These are phyloP conservation scores for Tylopilus sp. DNA, from an alignment of 768 basidiomycete genomes.

Conservation along the genomic window DNA sequence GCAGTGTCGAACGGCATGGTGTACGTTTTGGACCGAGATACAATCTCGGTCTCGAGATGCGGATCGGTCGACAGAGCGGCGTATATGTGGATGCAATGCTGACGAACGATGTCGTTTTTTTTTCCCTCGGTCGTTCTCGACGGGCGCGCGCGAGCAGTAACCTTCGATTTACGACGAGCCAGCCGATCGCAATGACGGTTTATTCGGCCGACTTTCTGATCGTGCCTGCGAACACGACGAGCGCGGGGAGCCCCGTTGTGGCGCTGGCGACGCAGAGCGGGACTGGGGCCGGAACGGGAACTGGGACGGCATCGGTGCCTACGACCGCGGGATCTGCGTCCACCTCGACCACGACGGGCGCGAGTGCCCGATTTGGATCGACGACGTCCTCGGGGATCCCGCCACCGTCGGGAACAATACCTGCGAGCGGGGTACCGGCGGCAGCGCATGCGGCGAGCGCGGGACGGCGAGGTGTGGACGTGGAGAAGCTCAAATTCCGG, in stretches of 20 bases:
- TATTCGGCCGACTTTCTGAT: slow-evolving; percentile 56
- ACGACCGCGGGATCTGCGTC: slow-evolving; percentile 5
- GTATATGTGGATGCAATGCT: neutral
- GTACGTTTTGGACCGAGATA: neutral
- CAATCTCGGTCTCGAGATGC: slow-evolving; percentile 6
- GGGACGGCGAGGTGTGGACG: slow-evolving; percentile 23
- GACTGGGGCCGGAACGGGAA: neutral
- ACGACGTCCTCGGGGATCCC: slow-evolving; percentile 3
- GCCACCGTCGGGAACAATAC: slow-evolving; percentile 9
- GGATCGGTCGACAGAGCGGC: slow-evolving; percentile 1
- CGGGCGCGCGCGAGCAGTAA: slow-evolving; percentile 13
- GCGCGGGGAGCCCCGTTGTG: neutral
- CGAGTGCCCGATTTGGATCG: slow-evolving; percentile 1
- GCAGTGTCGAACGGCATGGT: slow-evolving; percentile 3
- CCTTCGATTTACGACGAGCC: slow-evolving; percentile 32
- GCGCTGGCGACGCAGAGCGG: slow-evolving; percentile 8
- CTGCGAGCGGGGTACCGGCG: neutral
- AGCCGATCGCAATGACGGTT: slow-evolving; percentile 28
- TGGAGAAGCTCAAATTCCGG: slow-evolving; percentile 42
- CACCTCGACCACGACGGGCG: neutral
- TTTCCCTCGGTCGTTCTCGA: neutral
- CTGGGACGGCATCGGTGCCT: slow-evolving; percentile 2
- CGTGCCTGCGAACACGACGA: slow-evolving; percentile 17
- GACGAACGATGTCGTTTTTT: neutral
- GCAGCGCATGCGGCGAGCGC: slow-evolving; percentile 17